Base-by-base conservation (phyloP, 1,139 yeast genomes). In the Yamadazyma songkhlaensis region DNA sequence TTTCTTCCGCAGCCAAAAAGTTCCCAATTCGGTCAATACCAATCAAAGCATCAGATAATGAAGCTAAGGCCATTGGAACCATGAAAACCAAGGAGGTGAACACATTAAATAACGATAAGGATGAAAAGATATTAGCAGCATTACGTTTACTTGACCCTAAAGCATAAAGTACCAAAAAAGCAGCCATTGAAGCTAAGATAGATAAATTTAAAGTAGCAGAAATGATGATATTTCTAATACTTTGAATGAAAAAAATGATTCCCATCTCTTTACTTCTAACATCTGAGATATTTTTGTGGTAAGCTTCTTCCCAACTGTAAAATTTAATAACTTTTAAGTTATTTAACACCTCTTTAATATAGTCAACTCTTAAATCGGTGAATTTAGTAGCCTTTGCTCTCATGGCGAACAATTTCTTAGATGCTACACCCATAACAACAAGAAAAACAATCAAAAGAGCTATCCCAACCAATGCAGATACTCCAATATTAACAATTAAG, bases 121-220 rank as follows among this genome's bases (percentile, higher is more conserved):
- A 83, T 0, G 96, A 77, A 54, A 89, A 89, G 13, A 89, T 78
- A 29, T 74, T 65, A 4, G 89, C 92, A 1, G 95, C 81, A 42
- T 70, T 68, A 45, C 78, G 70, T 17, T 38, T 37, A 62, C 47
- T 48, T 9, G 50, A 44, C 44, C 83, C 81, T 9, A 80, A 60
- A 28, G 74, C 79, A 48, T 80, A 82, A 48, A 85, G 62, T 0
- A 81, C 81, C 46, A 88, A 74, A 53, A 88, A 89, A 0, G 96
- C 74, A 2, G 80, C 69, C 74, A 84, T 70, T 3, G 94, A 83
- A 1, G 90, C 77, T 41, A 86, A 57, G 20, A 77, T 69, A 1
- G 92, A 82, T 41, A 85, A 67, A 4, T 81, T 68, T 51, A 78
- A 62, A 9, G 83, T 75, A 40, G 72, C 54, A 1, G 87, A 81